phyloP scores from a whole-genome alignment of 2,329 filamentous ascomycete species.

The Aspergillus novofumigatus region DNA sequence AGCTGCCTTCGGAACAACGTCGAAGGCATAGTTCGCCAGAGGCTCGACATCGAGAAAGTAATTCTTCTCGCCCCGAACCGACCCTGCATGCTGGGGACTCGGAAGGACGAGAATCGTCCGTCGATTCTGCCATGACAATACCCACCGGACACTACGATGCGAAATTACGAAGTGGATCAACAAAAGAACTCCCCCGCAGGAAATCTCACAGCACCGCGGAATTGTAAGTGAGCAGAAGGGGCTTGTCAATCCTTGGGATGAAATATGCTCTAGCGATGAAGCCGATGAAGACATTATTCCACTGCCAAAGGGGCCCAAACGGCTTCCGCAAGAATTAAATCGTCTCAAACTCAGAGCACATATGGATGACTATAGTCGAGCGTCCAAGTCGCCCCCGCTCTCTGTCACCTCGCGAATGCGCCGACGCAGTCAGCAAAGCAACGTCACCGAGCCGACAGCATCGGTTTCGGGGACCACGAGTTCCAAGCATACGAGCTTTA shows the following conservation, averaged over 20 bases:
- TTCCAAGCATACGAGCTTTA: conserved; percentile 32
- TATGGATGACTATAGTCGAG: conserved; percentile 19
- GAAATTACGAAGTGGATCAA: conserved; percentile 21
- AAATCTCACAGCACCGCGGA: background rate
- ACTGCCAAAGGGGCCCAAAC: background rate
- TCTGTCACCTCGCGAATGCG: conserved; percentile 38
- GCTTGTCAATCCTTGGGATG: background rate
- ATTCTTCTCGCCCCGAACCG: conserved; percentile 1
- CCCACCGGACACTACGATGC: conserved; percentile 32
- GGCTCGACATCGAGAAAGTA: conserved; percentile 5
- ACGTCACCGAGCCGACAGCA: conserved; percentile 21
- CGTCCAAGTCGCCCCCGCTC: conserved; percentile 33
- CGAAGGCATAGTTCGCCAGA: conserved; percentile 12
- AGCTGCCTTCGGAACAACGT: conserved; percentile 7
- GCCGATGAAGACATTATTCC: conserved; percentile 14
- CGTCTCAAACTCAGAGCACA: conserved; percentile 7
- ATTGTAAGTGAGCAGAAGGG: background rate
- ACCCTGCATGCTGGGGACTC: background rate
- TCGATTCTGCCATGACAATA: conserved; percentile 15
- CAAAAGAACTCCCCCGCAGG: conserved; percentile 7
- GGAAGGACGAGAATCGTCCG: conserved; percentile 4
- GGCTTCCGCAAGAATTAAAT: background rate
- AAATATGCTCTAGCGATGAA: conserved; percentile 20
- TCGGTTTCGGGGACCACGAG: conserved; percentile 25
- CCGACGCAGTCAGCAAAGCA: conserved; percentile 30